Evolutionary conservation across 1,284 basidiomycete species (phyloP).

Genomic region (Fomitopsis betulina): DNA sequence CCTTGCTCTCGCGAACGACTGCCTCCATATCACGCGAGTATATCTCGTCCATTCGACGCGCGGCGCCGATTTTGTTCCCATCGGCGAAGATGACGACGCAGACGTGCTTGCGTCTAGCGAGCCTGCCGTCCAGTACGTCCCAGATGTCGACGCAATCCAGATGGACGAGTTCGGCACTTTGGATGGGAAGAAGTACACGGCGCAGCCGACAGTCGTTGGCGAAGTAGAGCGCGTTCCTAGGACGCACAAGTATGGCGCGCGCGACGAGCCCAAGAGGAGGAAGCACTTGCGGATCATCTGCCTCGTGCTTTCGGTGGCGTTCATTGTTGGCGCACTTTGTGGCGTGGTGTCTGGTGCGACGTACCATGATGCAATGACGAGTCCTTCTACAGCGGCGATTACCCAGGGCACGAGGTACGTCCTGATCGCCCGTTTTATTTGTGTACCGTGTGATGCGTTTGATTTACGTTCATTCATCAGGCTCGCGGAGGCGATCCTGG

Average conservation of each 20-base stretch:
- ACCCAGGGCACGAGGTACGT: conserved; percentile 18
- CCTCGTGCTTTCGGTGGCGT: background rate
- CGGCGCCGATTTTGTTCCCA: background rate
- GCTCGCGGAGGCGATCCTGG: background rate
- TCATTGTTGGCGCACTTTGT: conserved; percentile 16
- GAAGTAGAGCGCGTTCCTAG: background rate
- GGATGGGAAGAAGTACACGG: background rate
- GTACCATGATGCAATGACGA: conserved; percentile 16
- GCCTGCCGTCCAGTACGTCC: background rate
- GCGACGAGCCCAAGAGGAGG: background rate
- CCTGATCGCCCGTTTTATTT: background rate
- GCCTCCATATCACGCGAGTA: conserved; percentile 21
- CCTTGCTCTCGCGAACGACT: conserved; percentile 22
- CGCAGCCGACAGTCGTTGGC: background rate
- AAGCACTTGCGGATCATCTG: background rate
- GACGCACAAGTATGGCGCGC: background rate
- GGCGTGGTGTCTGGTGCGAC: conserved; percentile 23
- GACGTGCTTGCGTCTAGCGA: background rate
- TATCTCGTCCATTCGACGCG: conserved; percentile 27
- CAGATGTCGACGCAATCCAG: background rate
- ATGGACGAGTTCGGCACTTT: background rate
- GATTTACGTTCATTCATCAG: background rate
- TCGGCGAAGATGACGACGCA: background rate
- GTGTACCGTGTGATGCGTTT: background rate
- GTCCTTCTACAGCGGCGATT: conserved; percentile 12